Evolutionary conservation across 2,329 filamentous ascomycete species (phyloP).

Genomic region (Alternaria postmessia): DNA sequence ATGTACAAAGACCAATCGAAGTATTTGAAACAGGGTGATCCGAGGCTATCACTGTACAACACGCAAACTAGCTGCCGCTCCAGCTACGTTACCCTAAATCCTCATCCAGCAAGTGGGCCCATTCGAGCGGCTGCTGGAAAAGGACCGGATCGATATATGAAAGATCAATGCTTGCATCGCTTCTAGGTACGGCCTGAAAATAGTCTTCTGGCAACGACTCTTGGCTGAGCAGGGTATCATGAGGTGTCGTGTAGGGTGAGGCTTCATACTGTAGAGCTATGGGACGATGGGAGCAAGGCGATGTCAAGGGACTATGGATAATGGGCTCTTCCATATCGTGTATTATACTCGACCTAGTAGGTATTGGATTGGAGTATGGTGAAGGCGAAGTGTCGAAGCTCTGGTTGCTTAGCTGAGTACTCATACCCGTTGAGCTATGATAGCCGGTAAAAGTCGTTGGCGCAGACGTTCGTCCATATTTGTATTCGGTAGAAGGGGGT

Average conservation of each 20-base stretch:
- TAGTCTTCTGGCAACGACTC: not conserved
- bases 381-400: slow-evolving; percentile 2
- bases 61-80: not conserved
- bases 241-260: not conserved
- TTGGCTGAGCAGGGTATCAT: not conserved
- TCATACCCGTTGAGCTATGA: not conserved
- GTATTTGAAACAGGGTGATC: not conserved
- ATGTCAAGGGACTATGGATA: not conserved
- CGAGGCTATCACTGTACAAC: not conserved
- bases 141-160: not conserved
- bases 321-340: not conserved
- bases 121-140: not conserved
- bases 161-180: not conserved
- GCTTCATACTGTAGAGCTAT: not conserved
- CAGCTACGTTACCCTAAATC: not conserved
- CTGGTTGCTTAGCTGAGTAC: slow-evolving; percentile 10
- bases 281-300: not conserved
- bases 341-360: not conserved
- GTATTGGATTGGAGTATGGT: not conserved
- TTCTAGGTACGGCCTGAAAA: not conserved
- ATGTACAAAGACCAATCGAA: not conserved
- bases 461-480: not conserved
- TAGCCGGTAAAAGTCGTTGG: not conserved
- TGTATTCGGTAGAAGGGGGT: not conserved
- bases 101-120: not conserved